phyloP scores from a whole-genome alignment of 305 asterid species.

The Fraxinus latifolia region DNA sequence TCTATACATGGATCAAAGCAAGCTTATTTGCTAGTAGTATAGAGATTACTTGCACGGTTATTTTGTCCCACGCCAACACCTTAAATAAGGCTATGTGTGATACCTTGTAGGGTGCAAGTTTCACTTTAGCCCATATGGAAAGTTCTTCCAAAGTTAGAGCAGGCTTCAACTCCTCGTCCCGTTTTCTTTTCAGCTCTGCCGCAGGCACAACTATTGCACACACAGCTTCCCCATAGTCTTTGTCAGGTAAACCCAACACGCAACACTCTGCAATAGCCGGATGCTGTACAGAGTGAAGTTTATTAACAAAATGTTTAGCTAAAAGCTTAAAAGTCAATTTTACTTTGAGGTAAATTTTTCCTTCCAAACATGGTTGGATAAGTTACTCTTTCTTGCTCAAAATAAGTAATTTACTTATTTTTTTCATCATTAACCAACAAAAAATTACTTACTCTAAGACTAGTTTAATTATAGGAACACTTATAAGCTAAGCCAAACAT shows the following conservation, averaged over 20 bases:
- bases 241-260: constrained; percentile 90
- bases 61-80: background rate
- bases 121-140: constrained; percentile 81
- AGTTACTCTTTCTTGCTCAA: background rate
- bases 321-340: background rate
- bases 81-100: background rate
- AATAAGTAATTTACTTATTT: background rate
- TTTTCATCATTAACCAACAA: background rate
- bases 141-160: constrained; percentile 75
- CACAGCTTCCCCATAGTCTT: constrained; percentile 80
- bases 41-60: background rate
- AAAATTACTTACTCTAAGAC: background rate
- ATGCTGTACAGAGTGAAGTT: constrained; percentile 54
- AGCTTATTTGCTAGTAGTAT: background rate
- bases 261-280: constrained; percentile 76
- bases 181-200: constrained; percentile 47
- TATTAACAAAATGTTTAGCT: background rate
- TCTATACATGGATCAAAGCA: background rate
- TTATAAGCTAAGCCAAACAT: background rate
- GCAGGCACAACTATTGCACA: constrained; percentile 74
- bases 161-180: constrained; percentile 65
- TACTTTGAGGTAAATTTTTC: background rate
- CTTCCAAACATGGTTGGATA: background rate
- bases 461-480: background rate
- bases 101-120: constrained; percentile 97